phyloP scores from a whole-genome alignment of 805 yeast species.

The Pichia sporocuriosa region DNA sequence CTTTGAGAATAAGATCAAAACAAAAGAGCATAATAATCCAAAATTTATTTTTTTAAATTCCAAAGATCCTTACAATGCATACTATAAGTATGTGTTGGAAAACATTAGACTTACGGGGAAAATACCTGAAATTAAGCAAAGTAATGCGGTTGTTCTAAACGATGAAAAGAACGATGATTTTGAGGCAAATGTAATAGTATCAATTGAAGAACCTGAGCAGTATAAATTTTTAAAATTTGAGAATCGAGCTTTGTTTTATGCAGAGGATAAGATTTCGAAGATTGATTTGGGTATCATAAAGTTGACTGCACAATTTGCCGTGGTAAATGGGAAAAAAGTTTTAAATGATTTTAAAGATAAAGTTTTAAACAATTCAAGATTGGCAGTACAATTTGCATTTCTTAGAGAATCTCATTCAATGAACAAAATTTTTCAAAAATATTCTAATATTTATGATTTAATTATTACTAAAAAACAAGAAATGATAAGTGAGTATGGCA shows the following conservation, averaged over 20 bases:
- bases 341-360: conserved; percentile 30
- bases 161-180: background rate
- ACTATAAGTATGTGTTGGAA: conserved; percentile 45
- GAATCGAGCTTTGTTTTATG: conserved; percentile 14
- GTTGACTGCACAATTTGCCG: conserved; percentile 62
- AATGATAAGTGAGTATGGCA: conserved; percentile 7
- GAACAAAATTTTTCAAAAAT: conserved; percentile 41
- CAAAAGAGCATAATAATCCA: conserved; percentile 38
- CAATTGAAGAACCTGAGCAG: conserved; percentile 13
- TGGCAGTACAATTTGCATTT: conserved; percentile 61
- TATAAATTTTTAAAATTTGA: conserved; percentile 21
- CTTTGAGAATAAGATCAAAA: conserved; percentile 53
- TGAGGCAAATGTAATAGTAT: conserved; percentile 1
- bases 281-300: conserved; percentile 66
- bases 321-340: conserved; percentile 48
- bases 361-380: conserved; percentile 25
- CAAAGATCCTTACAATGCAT: conserved; percentile 48
- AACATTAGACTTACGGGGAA: conserved; percentile 25
- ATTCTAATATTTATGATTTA: conserved; percentile 49
- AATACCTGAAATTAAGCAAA: conserved; percentile 12
- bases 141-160: background rate
- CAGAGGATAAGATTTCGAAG: conserved; percentile 40
- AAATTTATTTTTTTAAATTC: conserved; percentile 60
- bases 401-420: conserved; percentile 54
- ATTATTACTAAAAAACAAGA: conserved; percentile 26